Conservation (phyloP, 805 yeast species). For the Jamesozyma gamospora region DNA sequence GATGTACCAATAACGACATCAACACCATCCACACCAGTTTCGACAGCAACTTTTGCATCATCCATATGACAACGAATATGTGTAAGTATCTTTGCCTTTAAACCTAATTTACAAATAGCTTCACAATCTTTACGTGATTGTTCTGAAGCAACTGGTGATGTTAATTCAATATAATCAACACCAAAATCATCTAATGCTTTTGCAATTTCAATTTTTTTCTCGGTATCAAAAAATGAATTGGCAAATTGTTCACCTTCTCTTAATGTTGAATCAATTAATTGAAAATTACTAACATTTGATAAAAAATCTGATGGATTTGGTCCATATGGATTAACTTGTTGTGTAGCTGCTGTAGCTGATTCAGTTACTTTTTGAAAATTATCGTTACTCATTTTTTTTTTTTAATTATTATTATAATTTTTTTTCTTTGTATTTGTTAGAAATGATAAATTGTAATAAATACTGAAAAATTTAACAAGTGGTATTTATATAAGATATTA, state of each 20-base stretch:
- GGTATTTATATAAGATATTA: no score
- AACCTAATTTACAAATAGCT: constrained; percentile 96
- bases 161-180: constrained; percentile 93
- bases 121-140: constrained; percentile 91
- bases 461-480: no score
- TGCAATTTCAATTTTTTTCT: constrained; percentile 92
- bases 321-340: constrained; percentile 68
- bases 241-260: constrained; percentile 99
- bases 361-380: constrained; percentile 12
- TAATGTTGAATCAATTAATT: constrained; percentile 87
- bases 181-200: constrained; percentile 96
- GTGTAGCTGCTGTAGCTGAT: constrained; percentile 5
- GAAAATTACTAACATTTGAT: constrained; percentile 81
- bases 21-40: constrained; percentile 98
- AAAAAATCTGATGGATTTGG: constrained; percentile 89
- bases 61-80: constrained; percentile 99
- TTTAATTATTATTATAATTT: no score
- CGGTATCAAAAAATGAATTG: constrained; percentile 89
- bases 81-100: constrained; percentile 89
- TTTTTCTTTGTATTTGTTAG: no score
- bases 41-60: constrained; percentile 93
- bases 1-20: constrained; percentile 98
- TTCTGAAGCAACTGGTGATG: constrained; percentile 98
- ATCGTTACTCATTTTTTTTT: constrained; percentile 1
- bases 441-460: no score